phyloP scores from a whole-genome alignment of 495 filamentous ascomycete genomes.

The Penicillium dipodomyicola region DNA sequence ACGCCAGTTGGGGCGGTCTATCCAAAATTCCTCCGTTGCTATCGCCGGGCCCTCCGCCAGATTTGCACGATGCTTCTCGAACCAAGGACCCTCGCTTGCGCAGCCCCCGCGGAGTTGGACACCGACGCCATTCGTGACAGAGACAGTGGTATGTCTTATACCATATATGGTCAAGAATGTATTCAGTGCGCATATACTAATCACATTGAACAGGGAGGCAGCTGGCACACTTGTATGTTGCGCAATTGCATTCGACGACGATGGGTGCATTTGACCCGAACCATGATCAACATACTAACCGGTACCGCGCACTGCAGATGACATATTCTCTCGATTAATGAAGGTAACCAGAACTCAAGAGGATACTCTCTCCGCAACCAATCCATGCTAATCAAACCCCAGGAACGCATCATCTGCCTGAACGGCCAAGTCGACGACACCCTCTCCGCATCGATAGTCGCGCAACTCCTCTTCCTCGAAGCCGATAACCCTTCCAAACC shows the following conservation, averaged over 20 bases:
- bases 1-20: conserved; percentile 28
- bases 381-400: background rate
- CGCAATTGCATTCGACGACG: background rate
- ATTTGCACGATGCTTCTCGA: conserved; percentile 34
- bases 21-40: conserved; percentile 13
- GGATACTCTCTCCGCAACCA: background rate
- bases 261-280: background rate
- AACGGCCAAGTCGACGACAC: conserved; percentile 89
- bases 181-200: conserved; percentile 10
- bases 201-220: conserved; percentile 66
- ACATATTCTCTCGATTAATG: conserved; percentile 78
- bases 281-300: conserved; percentile 15
- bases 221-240: conserved; percentile 82
- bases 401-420: conserved; percentile 94
- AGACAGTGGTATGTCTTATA: conserved; percentile 69
- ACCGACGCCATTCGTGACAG: conserved; percentile 71
- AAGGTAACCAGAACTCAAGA: conserved; percentile 49
- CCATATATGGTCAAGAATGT: background rate
- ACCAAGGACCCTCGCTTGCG: conserved; percentile 37
- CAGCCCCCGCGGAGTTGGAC: conserved; percentile 53
- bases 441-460: conserved; percentile 85
- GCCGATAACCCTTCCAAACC: conserved; percentile 91
- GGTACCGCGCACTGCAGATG: conserved; percentile 52
- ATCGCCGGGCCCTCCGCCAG: conserved; percentile 8
- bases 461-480: conserved; percentile 96